Evolutionary conservation across 164 flowering plant genomes (phyloP).

Genomic region (Buxus sempervirens): DNA sequence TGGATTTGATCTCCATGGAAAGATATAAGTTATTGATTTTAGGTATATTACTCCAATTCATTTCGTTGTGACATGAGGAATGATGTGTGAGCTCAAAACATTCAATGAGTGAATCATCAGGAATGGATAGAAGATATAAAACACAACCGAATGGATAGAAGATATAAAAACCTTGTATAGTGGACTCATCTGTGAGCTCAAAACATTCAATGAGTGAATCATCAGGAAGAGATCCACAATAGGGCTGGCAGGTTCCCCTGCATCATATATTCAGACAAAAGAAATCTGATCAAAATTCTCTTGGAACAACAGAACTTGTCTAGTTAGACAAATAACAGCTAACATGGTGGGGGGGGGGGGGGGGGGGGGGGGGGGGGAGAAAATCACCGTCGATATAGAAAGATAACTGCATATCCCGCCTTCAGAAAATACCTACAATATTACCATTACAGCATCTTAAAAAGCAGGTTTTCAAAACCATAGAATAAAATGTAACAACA

Average conservation of each 20-base stretch:
- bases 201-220: conserved; percentile 85
- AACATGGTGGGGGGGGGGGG: not conserved
- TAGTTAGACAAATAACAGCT: not conserved
- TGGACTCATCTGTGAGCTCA: conserved; percentile 41
- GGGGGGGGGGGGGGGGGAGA: not conserved
- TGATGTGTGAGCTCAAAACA: too few species aligned
- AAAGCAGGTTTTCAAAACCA: not conserved
- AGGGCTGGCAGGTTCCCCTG: conserved; percentile 91
- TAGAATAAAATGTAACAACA: not conserved
- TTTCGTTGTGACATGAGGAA: too few species aligned
- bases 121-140: not conserved
- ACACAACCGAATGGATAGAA: not conserved
- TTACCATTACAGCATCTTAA: conserved; percentile 4
- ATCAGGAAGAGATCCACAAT: conserved; percentile 76
- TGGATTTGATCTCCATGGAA: too few species aligned
- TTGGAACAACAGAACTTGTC: not conserved
- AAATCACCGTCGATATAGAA: conserved; percentile 63
- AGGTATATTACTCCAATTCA: too few species aligned
- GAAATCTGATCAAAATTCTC: not conserved
- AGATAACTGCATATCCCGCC: conserved; percentile 93
- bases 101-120: too few species aligned
- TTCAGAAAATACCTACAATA: conserved; percentile 71
- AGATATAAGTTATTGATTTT: too few species aligned
- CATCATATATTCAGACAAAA: conserved; percentile 8
- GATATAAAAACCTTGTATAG: conserved; percentile 42